Base-by-base conservation (phyloP, 192 early-diverging fungal genomes). In the Umbelopsis ramanniana region DNA sequence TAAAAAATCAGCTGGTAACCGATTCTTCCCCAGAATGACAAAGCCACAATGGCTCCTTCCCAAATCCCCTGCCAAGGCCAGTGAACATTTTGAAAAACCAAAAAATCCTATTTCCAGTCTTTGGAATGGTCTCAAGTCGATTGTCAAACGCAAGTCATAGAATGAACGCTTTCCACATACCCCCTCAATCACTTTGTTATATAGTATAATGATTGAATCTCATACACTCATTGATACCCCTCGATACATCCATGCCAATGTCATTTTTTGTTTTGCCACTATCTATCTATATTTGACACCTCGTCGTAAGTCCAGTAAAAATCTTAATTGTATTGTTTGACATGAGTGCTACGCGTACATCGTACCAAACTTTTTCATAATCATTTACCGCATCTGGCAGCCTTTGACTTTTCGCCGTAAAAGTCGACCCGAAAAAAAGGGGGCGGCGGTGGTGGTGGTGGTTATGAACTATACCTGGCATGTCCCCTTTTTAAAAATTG, bases 281-380 rank as follows among this genome's bases (percentile, higher is more conserved):
- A 0, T 21, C 19, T 19, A 50, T 50, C 15, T 50, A 21, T 21
- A 50, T 43, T 43, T 43, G 40, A 43, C 40, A 43, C 40, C 6
- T 43, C 40, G n/a, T 50, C 48, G 48, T 50, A 3, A 50, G 48
- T 3, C 48, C 48, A 50, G 48, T 50, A 50, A 50, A 50, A 50
- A 50, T 50, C n/a, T 50, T 50, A 50, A 50, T 50, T 50, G n/a
- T 21, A 50, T 50, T 50, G 48, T 50, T 43, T 50, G 48, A 50
- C 48, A 50, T 19, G 3, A 21, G n/a, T 50, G 48, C 48, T 21
- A 50, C 14, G 48, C 14, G 48, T 21, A 50, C 9, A 50, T 50
- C 6, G 48, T 50, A 50, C 9, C 48, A n/a, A 50, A 17, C 48
- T 15, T 50, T 50, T 50, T 50, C 48, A 19, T 50, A 21, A 7